Evolutionary conservation across 164 flowering plant species (phyloP).

Genomic region (Dillenia suffruticosa): DNA sequence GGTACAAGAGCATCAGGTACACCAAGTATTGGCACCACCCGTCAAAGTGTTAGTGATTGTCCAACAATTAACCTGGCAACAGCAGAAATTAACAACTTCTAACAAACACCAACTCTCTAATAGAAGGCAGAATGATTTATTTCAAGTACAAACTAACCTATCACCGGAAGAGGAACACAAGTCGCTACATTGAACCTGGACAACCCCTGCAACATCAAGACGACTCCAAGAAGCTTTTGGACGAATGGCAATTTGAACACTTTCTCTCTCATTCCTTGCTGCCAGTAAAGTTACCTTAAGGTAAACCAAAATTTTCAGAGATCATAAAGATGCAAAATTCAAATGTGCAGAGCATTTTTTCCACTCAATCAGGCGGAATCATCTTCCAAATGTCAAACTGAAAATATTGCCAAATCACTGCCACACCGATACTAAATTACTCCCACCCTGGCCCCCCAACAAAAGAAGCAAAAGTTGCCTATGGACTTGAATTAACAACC

Average conservation of each 20-base stretch:
- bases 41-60: conserved; percentile 63
- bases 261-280: conserved; percentile 94
- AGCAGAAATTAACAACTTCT: conserved; percentile 10
- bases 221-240: conserved; percentile 88
- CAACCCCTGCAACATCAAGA: conserved; percentile 63
- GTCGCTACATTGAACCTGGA: conserved; percentile 79
- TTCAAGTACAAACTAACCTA: conserved; percentile 45
- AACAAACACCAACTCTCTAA: neutral
- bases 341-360: too few species aligned
- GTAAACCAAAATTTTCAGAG: conserved; percentile 15
- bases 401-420: too few species aligned
- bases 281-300: conserved; percentile 77
- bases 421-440: too few species aligned
- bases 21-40: conserved; percentile 84
- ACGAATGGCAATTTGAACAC: conserved; percentile 83
- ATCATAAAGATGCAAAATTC: neutral
- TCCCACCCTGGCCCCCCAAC: too few species aligned
- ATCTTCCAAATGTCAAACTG: too few species aligned
- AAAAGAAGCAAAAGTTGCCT: too few species aligned
- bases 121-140: neutral
- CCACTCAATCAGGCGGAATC: too few species aligned
- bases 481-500: too few species aligned
- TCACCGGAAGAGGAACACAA: conserved; percentile 83
- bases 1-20: conserved; percentile 99
- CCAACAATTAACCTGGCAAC: conserved; percentile 68